Base-by-base conservation (phyloP, 768 basidiomycete genomes). In the Harrya chromipes region DNA sequence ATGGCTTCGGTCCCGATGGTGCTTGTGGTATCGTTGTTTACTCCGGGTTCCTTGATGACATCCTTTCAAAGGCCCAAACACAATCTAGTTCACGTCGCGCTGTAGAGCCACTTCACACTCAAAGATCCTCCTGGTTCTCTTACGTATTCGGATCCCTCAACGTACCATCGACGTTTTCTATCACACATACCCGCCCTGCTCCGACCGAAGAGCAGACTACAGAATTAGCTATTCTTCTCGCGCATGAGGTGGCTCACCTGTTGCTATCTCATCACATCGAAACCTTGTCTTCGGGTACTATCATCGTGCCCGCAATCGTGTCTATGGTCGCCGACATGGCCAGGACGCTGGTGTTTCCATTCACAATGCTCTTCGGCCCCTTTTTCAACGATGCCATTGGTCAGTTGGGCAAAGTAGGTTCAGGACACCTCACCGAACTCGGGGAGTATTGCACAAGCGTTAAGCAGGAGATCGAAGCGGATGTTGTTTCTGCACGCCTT, bases 341-440 rank as follows among this genome's bases (percentile, higher is more conserved):
- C 20, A 77, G 94, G 36, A 84, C 91, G 3, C 63, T 93, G 27
- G 69, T 94, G 13, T 97, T 94, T 68, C 94, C 94, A 0, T 61
- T 94, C 42, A 97, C 91, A 4, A 92, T 90, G 86, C 61, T 94
- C 9, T 83, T 97, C 48, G 94, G 95, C 0, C 95, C 95, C 1
- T 97, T 97, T 65, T 83, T 97, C 50, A 94, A 95, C 62, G 95
- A 99, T 59, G 94, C 91, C 3, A 79, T 98, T 21, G 90, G 85
- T 0, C 82, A 88, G 44, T 59, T 93, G 46, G 85, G 90, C 21
- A 85, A 84, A 63, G 77, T 87, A 1, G 85, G 89, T 3, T 83
- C 85, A 11, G 82, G 83, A 3, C 86, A 94, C 61, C 74, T 94
- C 34, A 73, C 76, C 42, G 86, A 83, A 65, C 69, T 86, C 3